These are phyloP conservation scores for Coffea humblotiana DNA, from an alignment of 305 asterid species.

Conservation along the genomic window DNA sequence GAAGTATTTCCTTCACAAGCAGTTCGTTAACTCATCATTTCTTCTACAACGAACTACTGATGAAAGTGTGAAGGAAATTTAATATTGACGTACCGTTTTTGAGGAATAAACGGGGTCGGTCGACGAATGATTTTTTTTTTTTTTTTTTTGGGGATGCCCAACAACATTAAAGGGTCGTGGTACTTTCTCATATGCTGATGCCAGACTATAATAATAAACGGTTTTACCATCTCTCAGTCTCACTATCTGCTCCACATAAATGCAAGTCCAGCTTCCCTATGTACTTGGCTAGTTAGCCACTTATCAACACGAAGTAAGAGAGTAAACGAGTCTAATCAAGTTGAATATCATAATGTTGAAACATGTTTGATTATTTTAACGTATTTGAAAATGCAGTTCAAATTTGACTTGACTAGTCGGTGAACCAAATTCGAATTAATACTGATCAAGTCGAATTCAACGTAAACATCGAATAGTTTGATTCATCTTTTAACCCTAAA, in stretches of 20 bases:
- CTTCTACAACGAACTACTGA: not conserved
- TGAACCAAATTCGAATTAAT: too few relatives aligned
- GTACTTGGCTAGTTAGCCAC: too few relatives aligned
- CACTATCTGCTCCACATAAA: not conserved
- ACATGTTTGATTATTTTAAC: too few relatives aligned
- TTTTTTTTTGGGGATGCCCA: not conserved
- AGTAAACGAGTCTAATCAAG: too few relatives aligned
- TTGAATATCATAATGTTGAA: too few relatives aligned
- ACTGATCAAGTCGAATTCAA: too few relatives aligned
- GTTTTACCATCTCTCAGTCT: not conserved
- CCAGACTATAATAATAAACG: not conserved
- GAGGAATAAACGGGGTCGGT: slow-evolving; percentile 12
- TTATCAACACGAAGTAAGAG: too few relatives aligned
- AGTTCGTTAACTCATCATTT: not conserved
- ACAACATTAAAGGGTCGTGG: not conserved
- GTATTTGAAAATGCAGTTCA: too few relatives aligned
- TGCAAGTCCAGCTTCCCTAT: not conserved
- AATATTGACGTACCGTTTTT: not conserved
- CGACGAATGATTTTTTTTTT: not conserved
- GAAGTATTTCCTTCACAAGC: too few relatives aligned
- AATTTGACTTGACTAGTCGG: too few relatives aligned
- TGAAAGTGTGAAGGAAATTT: not conserved
- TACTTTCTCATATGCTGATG: not conserved
- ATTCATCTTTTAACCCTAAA: too few relatives aligned
- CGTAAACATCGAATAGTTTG: too few relatives aligned